phyloP scores from a whole-genome alignment of 148 eudicot genomes.

The Heliosperma pusillum region DNA sequence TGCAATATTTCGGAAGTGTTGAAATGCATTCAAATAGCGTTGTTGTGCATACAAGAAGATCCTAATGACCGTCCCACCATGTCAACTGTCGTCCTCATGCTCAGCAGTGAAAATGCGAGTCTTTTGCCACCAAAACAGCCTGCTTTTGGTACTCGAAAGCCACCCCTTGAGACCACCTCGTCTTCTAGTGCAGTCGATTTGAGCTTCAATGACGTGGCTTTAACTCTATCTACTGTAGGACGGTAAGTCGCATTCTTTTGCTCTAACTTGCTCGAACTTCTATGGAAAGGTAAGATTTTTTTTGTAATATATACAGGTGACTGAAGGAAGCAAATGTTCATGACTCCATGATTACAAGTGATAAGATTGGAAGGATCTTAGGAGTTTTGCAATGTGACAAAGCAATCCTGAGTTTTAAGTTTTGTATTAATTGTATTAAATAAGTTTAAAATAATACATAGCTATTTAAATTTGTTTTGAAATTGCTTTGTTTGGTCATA shows the following conservation, averaged over 20 bases:
- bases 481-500: no score
- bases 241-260: background rate
- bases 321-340: no score
- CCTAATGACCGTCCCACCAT: conserved; percentile 26
- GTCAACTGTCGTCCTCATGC: conserved; percentile 22
- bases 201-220: background rate
- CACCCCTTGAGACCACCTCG: conserved; percentile 19
- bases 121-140: conserved; percentile 27
- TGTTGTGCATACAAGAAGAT: conserved; percentile 28
- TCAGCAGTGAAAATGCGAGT: conserved; percentile 16
- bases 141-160: conserved; percentile 16
- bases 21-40: conserved; percentile 25
- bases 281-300: no score
- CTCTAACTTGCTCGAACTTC: background rate
- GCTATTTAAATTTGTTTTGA: no score
- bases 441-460: no score
- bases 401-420: no score
- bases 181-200: conserved; percentile 19
- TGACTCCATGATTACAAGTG: no score
- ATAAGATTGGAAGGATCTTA: no score
- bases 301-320: no score
- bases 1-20: conserved; percentile 16
- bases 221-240: conserved; percentile 21
- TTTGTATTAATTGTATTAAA: no score
- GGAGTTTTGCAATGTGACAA: no score